Base-by-base conservation (phyloP, 352 stramenopile species). In the Paralagenidium karlingii region DNA sequence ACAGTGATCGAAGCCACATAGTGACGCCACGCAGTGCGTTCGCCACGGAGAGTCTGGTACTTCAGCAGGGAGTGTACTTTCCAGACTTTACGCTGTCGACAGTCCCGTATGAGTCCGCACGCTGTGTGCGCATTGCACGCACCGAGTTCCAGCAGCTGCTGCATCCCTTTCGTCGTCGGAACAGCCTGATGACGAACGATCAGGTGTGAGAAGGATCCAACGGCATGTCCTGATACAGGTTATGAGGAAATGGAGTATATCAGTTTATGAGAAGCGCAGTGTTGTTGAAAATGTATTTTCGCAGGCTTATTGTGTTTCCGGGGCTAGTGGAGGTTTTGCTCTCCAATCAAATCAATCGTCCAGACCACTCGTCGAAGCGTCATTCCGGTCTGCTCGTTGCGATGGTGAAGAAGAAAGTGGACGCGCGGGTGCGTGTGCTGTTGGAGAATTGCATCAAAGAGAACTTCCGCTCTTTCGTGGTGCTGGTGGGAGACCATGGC, bases 351-450 rank as follows among this genome's bases (percentile, higher is more conserved):
- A n/a, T n/a, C n/a, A n/a, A n/a, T n/a, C n/a, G n/a, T n/a, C n/a
- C n/a, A n/a, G n/a, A n/a, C n/a, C n/a, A n/a, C n/a, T n/a, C n/a
- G n/a, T n/a, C n/a, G n/a, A n/a, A n/a, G n/a, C n/a, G n/a, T n/a
- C n/a, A n/a, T n/a, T n/a, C n/a, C n/a, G n/a, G n/a, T n/a, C n/a
- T n/a, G n/a, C n/a, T n/a, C n/a, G n/a, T n/a, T n/a, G n/a, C n/a
- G 10, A 99, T 99, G 95, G 94, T 99, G 27, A 96, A 96, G 58
- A 99, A 99, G 73, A 98, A 98, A 63, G 85, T 99, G 38, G 96
- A 99, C 65, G 82, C 93, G 49, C 83, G 95, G 47, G 93, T 99
- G 47, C 86, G 94, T 44, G 96, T 91, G 43, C 80, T 99, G 53
- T 87, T 99, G 44, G 92, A 98, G 55, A 96, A 97, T 62, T 90